Conservation (phyloP, 2,329 filamentous ascomycete species). For the Boeremia lycopersici region DNA sequence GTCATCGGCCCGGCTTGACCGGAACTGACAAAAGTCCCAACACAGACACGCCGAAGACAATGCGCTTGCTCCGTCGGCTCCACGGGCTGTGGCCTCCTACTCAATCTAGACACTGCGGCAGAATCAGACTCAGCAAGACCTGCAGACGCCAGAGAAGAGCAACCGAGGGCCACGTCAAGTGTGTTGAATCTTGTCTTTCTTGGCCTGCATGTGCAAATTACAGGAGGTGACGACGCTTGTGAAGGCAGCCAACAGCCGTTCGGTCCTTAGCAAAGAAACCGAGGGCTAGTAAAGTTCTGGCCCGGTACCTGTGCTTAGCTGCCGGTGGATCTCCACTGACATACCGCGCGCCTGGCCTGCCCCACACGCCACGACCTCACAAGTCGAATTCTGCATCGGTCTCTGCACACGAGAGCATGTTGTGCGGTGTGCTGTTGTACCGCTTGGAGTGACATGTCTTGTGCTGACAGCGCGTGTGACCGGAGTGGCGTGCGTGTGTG, state of each 20-base stretch:
- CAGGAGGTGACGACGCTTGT: constrained; percentile 18
- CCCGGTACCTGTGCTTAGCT: constrained; percentile 5
- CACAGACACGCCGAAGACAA: constrained; percentile 9
- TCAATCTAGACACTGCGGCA: constrained; percentile 8
- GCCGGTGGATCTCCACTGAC: constrained; percentile 14
- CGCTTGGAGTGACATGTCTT: constrained; percentile 12
- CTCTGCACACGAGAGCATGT: constrained; percentile 6
- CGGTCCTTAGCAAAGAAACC: constrained; percentile 2
- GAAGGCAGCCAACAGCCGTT: constrained; percentile 16
- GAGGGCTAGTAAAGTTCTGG: constrained; percentile 7
- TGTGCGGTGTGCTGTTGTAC: constrained; percentile 9
- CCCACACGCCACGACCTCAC: constrained; percentile 11
- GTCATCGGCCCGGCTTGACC: constrained; percentile 6
- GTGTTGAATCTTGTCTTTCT: constrained; percentile 12
- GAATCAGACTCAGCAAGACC: constrained; percentile 7
- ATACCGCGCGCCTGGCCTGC: constrained; percentile 10
- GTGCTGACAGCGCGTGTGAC: constrained; percentile 6
- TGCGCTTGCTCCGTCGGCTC: constrained; percentile 4
- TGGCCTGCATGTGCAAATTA: constrained; percentile 18
- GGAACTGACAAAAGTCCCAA: constrained; percentile 15
- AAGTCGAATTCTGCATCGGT: constrained; percentile 11
- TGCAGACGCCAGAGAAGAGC: constrained; percentile 11
- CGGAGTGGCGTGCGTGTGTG: constrained; percentile 4
- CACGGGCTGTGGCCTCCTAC: constrained; percentile 7
- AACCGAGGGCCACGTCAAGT: constrained; percentile 1